Conservation (phyloP, 2,329 filamentous ascomycete genomes). For the Coniochaeta sp. region DNA sequence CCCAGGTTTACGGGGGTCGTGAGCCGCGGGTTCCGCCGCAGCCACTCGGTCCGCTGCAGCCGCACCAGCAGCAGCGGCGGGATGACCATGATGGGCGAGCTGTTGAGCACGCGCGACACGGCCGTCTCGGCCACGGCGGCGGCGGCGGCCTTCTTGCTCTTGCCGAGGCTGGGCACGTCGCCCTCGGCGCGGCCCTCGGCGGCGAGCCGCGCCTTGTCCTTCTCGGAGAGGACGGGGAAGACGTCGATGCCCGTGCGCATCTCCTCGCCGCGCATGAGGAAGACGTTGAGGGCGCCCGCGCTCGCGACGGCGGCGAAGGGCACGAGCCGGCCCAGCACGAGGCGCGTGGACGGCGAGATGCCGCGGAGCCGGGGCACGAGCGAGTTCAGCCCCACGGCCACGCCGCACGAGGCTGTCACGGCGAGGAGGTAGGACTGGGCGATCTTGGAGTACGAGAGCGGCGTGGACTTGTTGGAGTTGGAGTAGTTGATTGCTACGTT, state of each 20-base stretch:
- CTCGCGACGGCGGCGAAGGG: conserved; percentile 93
- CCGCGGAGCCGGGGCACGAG: conserved; percentile 77
- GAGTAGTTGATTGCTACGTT: conserved; percentile 97
- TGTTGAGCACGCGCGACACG: conserved; percentile 83
- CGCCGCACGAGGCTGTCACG: conserved; percentile 86
- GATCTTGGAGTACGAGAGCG: conserved; percentile 72
- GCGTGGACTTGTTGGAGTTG: conserved; percentile 96
- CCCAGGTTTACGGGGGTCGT: conserved; percentile 80
- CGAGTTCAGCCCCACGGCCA: conserved; percentile 86
- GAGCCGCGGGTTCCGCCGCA: conserved; percentile 68
- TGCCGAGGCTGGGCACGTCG: conserved; percentile 68
- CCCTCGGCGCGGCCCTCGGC: conserved; percentile 54
- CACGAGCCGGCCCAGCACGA: conserved; percentile 77
- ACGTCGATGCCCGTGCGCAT: conserved; percentile 90
- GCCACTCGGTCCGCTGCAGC: conserved; percentile 77
- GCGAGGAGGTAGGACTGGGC: conserved; percentile 86
- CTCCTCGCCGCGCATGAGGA: conserved; percentile 95
- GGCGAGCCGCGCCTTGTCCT: conserved; percentile 53
- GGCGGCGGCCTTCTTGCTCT: conserved; percentile 79
- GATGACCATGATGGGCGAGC: conserved; percentile 94
- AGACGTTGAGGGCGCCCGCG: conserved; percentile 88
- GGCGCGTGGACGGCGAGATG: conserved; percentile 66
- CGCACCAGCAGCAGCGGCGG: conserved; percentile 80
- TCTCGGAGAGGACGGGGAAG: conserved; percentile 69
- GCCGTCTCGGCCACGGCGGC: conserved; percentile 92